Conservation (phyloP, 1,139 yeast genomes). For the Yamadazyma blattariae region DNA sequence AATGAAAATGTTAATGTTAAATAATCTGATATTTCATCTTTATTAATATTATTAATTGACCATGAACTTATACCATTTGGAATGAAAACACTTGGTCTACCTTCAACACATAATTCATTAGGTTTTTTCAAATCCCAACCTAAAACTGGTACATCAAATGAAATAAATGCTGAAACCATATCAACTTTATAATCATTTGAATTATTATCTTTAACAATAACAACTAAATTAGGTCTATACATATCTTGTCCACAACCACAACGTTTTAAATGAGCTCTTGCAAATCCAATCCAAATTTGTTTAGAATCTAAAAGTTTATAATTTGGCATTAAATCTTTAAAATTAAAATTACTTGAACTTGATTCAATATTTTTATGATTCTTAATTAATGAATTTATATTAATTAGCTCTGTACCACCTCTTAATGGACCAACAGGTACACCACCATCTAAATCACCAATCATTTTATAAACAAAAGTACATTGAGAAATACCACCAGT, state of each 20-base stretch:
- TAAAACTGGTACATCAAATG: slow-evolving; percentile 33
- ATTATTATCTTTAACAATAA: slow-evolving; percentile 30
- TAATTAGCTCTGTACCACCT: slow-evolving; percentile 32
- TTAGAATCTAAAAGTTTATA: slow-evolving; percentile 17
- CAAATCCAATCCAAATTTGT: slow-evolving; percentile 48
- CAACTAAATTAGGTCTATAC: slow-evolving; percentile 46
- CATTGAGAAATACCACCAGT: slow-evolving; percentile 20
- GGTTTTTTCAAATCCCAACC: slow-evolving; percentile 30
- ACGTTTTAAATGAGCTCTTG: slow-evolving; percentile 41
- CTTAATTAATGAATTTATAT: slow-evolving; percentile 22
- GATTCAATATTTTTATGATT: slow-evolving; percentile 12
- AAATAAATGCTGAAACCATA: slow-evolving; percentile 33
- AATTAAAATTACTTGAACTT: too few species aligned
- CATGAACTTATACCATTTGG: slow-evolving; percentile 37
- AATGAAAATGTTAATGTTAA: slow-evolving; percentile 33
- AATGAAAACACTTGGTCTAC: slow-evolving; percentile 28
- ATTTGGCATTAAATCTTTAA: too few species aligned
- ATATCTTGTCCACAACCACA: slow-evolving; percentile 49
- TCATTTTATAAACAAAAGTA: slow-evolving; percentile 22
- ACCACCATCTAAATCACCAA: slow-evolving; percentile 14
- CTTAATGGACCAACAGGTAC: slow-evolving; percentile 28
- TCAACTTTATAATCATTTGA: slow-evolving; percentile 19
- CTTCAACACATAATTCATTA: slow-evolving; percentile 20
- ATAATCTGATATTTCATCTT: slow-evolving; percentile 18
- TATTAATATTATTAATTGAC: slow-evolving; percentile 13